These are phyloP conservation scores for Dipodascus geniculatus DNA, from an alignment of 805 yeast species.

Conservation along the genomic window DNA sequence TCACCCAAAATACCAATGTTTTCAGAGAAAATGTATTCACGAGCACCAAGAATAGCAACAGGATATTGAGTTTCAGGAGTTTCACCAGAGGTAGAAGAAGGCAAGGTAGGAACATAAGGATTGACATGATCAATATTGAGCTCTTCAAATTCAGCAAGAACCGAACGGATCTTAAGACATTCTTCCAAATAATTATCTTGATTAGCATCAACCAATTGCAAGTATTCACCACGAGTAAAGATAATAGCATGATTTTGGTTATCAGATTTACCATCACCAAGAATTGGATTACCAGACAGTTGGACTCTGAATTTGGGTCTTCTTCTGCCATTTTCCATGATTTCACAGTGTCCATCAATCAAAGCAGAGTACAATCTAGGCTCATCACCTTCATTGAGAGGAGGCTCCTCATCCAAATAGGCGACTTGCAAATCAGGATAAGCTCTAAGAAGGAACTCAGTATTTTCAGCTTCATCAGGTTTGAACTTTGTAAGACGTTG, in stretches of 20 bases:
- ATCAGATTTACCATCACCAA: slow-evolving; percentile 95
- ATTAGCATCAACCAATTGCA: slow-evolving; percentile 91
- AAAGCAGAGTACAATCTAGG: slow-evolving; percentile 56
- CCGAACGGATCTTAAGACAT: slow-evolving; percentile 79
- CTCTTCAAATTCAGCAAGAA: slow-evolving; percentile 87
- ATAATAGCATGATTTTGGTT: slow-evolving; percentile 84
- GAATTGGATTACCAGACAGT: slow-evolving; percentile 85
- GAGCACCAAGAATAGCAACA: slow-evolving; percentile 89
- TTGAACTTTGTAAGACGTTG: slow-evolving; percentile 64
- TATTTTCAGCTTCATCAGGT: slow-evolving; percentile 53
- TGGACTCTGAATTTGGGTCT: slow-evolving; percentile 54
- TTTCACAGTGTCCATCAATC: slow-evolving; percentile 46
- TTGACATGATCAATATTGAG: slow-evolving; percentile 38
- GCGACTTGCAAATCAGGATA: slow-evolving; percentile 73
- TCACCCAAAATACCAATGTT: slow-evolving; percentile 88
- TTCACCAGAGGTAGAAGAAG: slow-evolving; percentile 19
- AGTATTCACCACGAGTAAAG: slow-evolving; percentile 86
- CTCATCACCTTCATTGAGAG: slow-evolving; percentile 32
- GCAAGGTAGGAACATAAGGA: slow-evolving; percentile 51
- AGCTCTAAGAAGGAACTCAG: slow-evolving; percentile 53
- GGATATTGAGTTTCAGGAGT: slow-evolving; percentile 29
- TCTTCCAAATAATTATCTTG: slow-evolving; percentile 94
- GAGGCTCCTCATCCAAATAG: slow-evolving; percentile 84
- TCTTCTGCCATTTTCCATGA: slow-evolving; percentile 46
- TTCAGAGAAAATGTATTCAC: slow-evolving; percentile 91